Evolutionary conservation across 331 rosid species (phyloP).

Genomic region (Spiraea crenata): DNA sequence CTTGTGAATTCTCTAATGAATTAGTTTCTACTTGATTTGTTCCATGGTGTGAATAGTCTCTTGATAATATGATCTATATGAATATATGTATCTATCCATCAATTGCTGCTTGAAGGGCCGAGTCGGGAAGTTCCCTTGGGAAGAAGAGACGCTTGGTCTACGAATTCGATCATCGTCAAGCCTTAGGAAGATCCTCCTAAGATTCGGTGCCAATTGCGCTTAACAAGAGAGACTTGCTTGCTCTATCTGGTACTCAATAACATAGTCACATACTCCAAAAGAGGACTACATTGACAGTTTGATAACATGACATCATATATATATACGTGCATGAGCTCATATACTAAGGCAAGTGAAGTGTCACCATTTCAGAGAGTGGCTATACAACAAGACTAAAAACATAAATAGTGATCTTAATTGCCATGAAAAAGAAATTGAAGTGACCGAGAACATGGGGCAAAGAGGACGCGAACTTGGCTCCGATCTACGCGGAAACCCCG

Average conservation of each 20-base stretch:
- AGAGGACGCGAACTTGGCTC: not conserved
- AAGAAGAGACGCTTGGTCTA: slow-evolving; percentile 2
- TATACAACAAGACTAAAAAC: slow-evolving; percentile 6
- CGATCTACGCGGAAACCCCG: slow-evolving; percentile 1
- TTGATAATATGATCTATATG: no score
- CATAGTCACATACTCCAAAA: no score
- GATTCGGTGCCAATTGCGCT: slow-evolving; percentile 1
- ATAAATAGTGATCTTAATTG: not conserved
- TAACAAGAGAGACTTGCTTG: slow-evolving; percentile 1
- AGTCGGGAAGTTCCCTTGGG: slow-evolving; percentile 3
- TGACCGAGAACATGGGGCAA: not conserved
- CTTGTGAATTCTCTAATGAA: not conserved
- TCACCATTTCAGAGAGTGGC: not conserved
- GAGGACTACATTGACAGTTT: no score
- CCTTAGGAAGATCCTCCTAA: slow-evolving; percentile 1
- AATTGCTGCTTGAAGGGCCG: slow-evolving; percentile 9
- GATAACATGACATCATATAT: no score
- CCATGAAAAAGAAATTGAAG: not conserved
- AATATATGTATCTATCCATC: no score
- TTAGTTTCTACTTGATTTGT: not conserved
- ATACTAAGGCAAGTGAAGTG: slow-evolving; percentile 21
- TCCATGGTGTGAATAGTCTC: no score
- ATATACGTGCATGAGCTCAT: slow-evolving; percentile 14
- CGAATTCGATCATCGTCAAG: not conserved
- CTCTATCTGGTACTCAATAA: not conserved